Conservation (phyloP, 176 grass and related monocot genomes). For the Avena sativa region DNA sequence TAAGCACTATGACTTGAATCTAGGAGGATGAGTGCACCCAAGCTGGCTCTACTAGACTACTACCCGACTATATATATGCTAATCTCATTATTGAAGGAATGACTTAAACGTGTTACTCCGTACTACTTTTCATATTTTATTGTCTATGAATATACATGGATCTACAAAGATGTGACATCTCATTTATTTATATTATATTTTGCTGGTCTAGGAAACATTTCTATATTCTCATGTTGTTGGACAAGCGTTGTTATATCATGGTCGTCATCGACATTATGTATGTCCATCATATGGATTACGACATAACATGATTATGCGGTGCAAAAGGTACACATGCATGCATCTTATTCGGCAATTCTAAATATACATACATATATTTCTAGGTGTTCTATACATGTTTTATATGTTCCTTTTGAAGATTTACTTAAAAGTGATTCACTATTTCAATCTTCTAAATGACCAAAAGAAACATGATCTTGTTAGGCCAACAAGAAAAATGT, state of each 20-base stretch:
- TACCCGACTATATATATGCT: neutral
- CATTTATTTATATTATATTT: neutral
- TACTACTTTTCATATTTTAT: neutral
- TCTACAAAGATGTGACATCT: neutral
- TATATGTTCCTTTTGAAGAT: neutral
- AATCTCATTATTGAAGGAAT: neutral
- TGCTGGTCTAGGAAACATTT: neutral
- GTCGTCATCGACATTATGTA: neutral
- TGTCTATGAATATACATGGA: neutral
- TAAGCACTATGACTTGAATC: neutral
- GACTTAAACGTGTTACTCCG: neutral
- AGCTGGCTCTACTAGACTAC: neutral
- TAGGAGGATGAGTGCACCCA: neutral
- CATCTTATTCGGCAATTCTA: neutral
- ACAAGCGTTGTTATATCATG: neutral
- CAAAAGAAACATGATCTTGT: neutral
- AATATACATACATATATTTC: neutral
- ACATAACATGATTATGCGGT: neutral
- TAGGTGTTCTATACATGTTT: neutral
- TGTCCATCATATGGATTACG: neutral
- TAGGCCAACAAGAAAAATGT: neutral
- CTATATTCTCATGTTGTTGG: neutral
- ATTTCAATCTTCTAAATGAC: neutral
- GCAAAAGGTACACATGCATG: neutral
- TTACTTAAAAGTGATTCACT: neutral